These are phyloP conservation scores for Quercus tomentella DNA, from an alignment of 331 rosid genomes.

Conservation along the genomic window DNA sequence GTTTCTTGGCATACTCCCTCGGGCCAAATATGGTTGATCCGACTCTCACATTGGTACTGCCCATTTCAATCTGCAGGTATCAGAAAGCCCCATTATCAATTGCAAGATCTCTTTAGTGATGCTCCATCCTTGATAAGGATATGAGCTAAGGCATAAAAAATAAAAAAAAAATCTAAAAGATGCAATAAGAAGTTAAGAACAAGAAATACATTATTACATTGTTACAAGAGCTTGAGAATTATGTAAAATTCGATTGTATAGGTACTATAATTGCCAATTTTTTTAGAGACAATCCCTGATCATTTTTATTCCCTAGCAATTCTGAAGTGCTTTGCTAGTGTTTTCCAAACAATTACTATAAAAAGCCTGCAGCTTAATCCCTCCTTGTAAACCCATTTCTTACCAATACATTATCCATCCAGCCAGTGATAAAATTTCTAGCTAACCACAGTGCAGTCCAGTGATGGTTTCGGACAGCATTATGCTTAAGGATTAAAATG, in stretches of 20 bases:
- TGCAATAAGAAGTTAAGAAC: neutral
- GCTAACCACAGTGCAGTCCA: neutral
- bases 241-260: neutral
- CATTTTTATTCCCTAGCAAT: neutral
- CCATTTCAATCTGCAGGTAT: conserved; percentile 76
- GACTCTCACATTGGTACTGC: conserved; percentile 83
- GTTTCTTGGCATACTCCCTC: conserved; percentile 73
- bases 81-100: neutral
- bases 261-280: neutral
- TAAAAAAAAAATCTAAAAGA: neutral
- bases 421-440: neutral
- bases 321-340: conserved; percentile 2
- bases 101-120: neutral
- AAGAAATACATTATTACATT: neutral
- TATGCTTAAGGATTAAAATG: neutral
- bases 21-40: conserved; percentile 93
- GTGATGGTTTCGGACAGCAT: neutral
- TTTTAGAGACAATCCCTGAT: neutral
- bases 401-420: neutral
- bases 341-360: neutral
- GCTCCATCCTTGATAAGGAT: neutral
- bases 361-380: neutral
- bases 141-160: neutral
- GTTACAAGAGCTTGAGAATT: neutral
- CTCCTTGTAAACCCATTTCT: conserved; percentile 2